Evolutionary conservation across 2,329 filamentous ascomycete genomes (phyloP), one percentile per base, ranked within the genome.

Genomic region (Simplicillium aogashimaense): DNA sequence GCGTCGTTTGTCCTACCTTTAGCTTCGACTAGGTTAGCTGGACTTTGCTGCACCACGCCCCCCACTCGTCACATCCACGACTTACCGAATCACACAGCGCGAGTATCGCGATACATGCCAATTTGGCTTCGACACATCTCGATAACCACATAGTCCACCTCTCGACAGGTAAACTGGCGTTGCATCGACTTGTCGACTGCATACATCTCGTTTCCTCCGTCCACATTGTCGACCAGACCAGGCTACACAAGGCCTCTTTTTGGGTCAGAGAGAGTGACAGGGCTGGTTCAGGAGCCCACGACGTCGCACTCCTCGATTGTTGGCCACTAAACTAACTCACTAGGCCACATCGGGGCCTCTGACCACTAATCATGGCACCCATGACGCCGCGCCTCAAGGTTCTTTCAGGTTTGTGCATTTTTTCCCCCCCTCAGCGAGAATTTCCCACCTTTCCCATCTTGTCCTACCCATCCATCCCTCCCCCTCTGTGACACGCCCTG

Each of bases 311-410:
- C 39, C 20, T 43, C 32, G 29, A 39, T 34, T 29, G 36, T 39
- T 39, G 40, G 40, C 31, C 36, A 32, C 25, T 33, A 18, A 25
- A 25, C 13, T 15, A 43, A 35, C 46, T n/a, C 47, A 51, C 54
- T 63, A 60, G 54, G 49, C 60, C 57, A 49, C 50, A 58, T 60
- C 54, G 51, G 59, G 60, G 30, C 30, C 50, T 30, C 49, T 52
- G 47, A 49, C 49, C 49, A 58, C 55, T 59, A 59, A 69, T 60
- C 60, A 77, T 77, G 74, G 72, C 72, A 63, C 72, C 74, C 60
- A 64, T 68, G 59, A 65, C 72, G 60, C 72, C 74, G 62, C 72
- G 72, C 63, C 67, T 72, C 61, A 76, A 70, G 65, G 67, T 75
- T 61, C 66, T 76, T 57, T 74, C 72, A 70, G 74, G 74, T 77